Conservation (phyloP, 129 eudicot genomes). For the Saposhnikovia divaricata region DNA sequence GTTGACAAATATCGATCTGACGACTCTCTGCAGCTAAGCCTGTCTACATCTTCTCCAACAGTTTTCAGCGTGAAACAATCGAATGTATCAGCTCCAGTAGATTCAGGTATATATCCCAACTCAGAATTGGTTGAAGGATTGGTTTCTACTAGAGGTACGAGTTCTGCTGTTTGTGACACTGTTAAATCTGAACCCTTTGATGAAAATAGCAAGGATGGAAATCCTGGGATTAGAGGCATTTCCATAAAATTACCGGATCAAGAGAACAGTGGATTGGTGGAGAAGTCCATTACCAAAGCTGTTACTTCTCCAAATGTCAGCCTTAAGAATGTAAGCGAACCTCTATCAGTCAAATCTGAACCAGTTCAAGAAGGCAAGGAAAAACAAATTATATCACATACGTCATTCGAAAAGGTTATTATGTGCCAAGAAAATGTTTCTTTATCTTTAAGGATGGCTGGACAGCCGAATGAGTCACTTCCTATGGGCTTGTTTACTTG, state of each 20-base stretch:
- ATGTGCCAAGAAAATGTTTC: slow-evolving; percentile 24
- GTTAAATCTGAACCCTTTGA: slow-evolving; percentile 38
- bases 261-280: slow-evolving; percentile 15
- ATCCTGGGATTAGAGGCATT: slow-evolving; percentile 7
- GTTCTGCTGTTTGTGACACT: slow-evolving; percentile 9
- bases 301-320: slow-evolving; percentile 6
- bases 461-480: slow-evolving; percentile 8
- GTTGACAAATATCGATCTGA: slow-evolving; percentile 10
- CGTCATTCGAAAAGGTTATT: slow-evolving; percentile 15
- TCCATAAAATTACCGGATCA: slow-evolving; percentile 4
- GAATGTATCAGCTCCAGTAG: slow-evolving; percentile 4
- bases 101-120: slow-evolving; percentile 8
- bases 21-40: slow-evolving; percentile 30
- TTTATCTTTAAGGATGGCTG: slow-evolving; percentile 16
- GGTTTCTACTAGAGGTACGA: neutral
- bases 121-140: slow-evolving; percentile 10
- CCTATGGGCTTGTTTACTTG: slow-evolving; percentile 12
- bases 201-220: slow-evolving; percentile 18
- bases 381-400: neutral
- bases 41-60: slow-evolving; percentile 17
- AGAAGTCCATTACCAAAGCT: slow-evolving; percentile 9
- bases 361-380: slow-evolving; percentile 16
- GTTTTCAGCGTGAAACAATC: slow-evolving; percentile 1
- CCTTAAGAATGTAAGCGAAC: slow-evolving; percentile 13
- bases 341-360: slow-evolving; percentile 30